Base-by-base conservation (phyloP, 148 eudicot species). In the Chenopodium album region DNA sequence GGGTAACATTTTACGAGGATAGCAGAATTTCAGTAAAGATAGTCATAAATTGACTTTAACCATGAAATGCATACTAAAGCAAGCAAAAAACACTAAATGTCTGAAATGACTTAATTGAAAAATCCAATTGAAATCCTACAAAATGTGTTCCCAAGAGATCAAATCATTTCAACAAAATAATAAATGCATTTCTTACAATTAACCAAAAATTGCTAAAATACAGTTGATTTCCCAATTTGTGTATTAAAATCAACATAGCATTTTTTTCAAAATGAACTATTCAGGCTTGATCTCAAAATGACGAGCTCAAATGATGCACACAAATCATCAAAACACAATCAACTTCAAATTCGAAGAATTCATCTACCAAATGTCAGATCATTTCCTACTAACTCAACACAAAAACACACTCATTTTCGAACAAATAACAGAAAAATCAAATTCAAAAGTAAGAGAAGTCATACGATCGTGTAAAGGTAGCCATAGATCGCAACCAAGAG, bases 381-480 rank as follows among this genome's bases (percentile, higher is more conserved):
- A 41, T 56, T 59, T 73, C 83, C 22, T 10, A 12, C 41, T 4
- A 54, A 11, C 29, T 22, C 31, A 46, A 70, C 29, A 77, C 29
- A 60, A 60, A 14, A 71, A 8, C 60, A 32, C 71, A 48, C 9
- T 23, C 32, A 73, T 73, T 73, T 13, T 11, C 7, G 6, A 72
- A 23, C 14, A 34, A 60, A 64, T 3, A 62, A 73, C 9, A 46
- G 1, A 4, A 17, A 62, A 11, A 9, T 0, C 1, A 76, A 31
- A 11, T 34, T 3, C 4, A 34, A 63, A 60, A 54, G 62, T 56
- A 9, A 14, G 7, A n/a, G 46, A 28, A 75, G 67, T 48, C 94
- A 28, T 80, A 95, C 98, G 94, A 93, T 71, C 96, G 90, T 28
- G 90, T 91, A 83, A 93, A 95, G 26, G 98, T 93, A 78, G 97